phyloP scores from a whole-genome alignment of 2,329 filamentous ascomycete species.

The Sclerotinia minor region DNA sequence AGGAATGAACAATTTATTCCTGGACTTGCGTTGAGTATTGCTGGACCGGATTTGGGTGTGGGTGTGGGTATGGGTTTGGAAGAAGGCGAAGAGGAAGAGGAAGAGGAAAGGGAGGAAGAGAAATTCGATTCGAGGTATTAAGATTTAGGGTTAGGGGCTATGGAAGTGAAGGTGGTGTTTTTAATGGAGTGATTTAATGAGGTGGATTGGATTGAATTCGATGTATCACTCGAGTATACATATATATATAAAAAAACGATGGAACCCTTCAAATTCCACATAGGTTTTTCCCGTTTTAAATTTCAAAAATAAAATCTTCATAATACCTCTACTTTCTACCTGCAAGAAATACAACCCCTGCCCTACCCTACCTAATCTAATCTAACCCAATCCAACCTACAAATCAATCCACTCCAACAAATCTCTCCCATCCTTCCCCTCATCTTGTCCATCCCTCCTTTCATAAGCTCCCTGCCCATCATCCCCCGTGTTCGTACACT shows the following conservation, averaged over 20 bases:
- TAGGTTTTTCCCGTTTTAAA: no score
- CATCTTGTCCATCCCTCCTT: slow-evolving; percentile 18
- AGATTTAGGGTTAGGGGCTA: neutral
- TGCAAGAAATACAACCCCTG: neutral
- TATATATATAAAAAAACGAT: neutral
- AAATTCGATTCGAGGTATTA: neutral
- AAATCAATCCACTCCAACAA: slow-evolving; percentile 33
- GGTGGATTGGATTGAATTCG: neutral
- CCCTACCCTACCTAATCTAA: no score
- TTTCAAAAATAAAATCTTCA: no score
- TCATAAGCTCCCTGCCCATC: slow-evolving; percentile 29
- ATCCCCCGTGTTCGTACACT: slow-evolving; percentile 37
- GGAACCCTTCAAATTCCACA: neutral
- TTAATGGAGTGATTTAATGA: neutral
- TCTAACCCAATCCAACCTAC: neutral
- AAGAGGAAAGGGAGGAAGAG: neutral
- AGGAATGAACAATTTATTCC: neutral
- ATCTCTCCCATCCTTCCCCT: slow-evolving; percentile 28
- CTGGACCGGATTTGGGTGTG: neutral
- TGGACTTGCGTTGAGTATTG: no score
- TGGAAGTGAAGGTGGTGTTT: neutral
- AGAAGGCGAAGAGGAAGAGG: no score
- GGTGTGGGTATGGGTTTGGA: neutral
- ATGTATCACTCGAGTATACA: neutral
- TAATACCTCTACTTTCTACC: no score